Percentiles rank a stretch among this genome's conserved stretches.
Conservation (phyloP, 306 rosid genomes). For the apple (Malus domestica) region ASM211411v1 NC_041793.1:43734501-43735000, state of each 20-base stretch:
- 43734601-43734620: background rate
- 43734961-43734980: background rate
- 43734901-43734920: background rate
- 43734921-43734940: background rate
- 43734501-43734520: background rate
- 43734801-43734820: constrained; percentile 2
- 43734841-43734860: background rate
- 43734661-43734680: no score
- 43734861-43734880: background rate
- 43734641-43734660: no score
- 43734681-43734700: no score
- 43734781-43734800: background rate
- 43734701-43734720: no score
- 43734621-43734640: no score
- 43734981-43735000: background rate
- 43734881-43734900: background rate
- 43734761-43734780: constrained; percentile 1
- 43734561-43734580: background rate
- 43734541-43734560: background rate
- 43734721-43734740: no score
- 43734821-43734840: constrained; percentile 2
- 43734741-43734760: background rate
- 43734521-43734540: background rate
- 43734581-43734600: background rate
- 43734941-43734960: background rate